phyloP scores from a whole-genome alignment of 805 yeast genomes.

The Suhomyces prunicola region DNA sequence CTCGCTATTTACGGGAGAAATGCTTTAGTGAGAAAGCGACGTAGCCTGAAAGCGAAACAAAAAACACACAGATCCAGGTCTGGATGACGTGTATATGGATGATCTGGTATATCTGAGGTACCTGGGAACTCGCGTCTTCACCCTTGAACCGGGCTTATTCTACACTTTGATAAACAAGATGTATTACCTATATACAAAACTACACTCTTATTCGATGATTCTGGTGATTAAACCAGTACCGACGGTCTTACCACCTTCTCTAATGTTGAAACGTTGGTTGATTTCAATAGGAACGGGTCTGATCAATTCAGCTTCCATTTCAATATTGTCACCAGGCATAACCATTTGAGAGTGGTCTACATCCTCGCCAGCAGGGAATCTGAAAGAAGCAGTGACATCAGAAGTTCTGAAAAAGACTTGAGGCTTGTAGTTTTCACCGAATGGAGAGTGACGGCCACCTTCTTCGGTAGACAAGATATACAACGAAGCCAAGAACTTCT shows the following conservation, averaged over 20 bases:
- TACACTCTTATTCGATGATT: conserved; percentile 56
- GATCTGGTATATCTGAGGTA: conserved; percentile 14
- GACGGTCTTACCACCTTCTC: conserved; percentile 99
- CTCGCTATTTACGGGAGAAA: neutral
- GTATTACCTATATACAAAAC: conserved; percentile 2
- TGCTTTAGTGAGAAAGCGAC: neutral
- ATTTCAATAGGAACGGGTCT: conserved; percentile 92
- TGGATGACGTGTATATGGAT: conserved; percentile 12
- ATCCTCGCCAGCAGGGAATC: conserved; percentile 74
- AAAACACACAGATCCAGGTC: neutral
- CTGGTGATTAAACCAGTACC: conserved; percentile 98
- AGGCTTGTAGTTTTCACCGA: conserved; percentile 96
- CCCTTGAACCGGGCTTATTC: neutral
- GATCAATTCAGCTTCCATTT: conserved; percentile 87
- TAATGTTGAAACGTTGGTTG: conserved; percentile 97
- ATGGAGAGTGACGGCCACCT: conserved; percentile 99
- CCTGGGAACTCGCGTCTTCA: too few species aligned
- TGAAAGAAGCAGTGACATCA: conserved; percentile 85
- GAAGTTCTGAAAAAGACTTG: conserved; percentile 96
- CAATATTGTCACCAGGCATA: conserved; percentile 97
- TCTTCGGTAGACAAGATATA: conserved; percentile 93
- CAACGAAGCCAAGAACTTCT: conserved; percentile 88
- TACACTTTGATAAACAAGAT: neutral
- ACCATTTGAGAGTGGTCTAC: conserved; percentile 87
- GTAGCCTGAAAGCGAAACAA: too few species aligned